Percentiles rank a stretch among this genome's conserved stretches.
These are phyloP conservation scores for Dictyostelium discoideum DNA, from an alignment of 78 protist genomes.

Conservation along the genomic window dicty_2.7 NC_007089.4:4155001-4155500, in stretches of 20 bases:
- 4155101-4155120: slow-evolving; percentile 87
- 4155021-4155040: slow-evolving; percentile 97
- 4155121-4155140: slow-evolving; percentile 90
- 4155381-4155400: not conserved
- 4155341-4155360: no score
- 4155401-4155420: not conserved
- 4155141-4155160: slow-evolving; percentile 74
- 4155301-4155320: not conserved
- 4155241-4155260: no score
- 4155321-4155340: not conserved
- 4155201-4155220: not conserved
- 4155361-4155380: not conserved
- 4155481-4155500: no score
- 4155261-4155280: not conserved
- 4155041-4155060: slow-evolving; percentile 92
- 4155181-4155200: not conserved
- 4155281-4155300: not conserved
- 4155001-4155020: slow-evolving; percentile 94
- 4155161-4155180: not conserved
- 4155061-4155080: slow-evolving; percentile 80
- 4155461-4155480: no score
- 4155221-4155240: not conserved
- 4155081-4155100: slow-evolving; percentile 87
- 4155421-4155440: not conserved
- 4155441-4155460: no score